Percentiles rank a stretch among this genome's conserved stretches.
These are phyloP conservation scores for Colletotrichum sp. DNA, from an alignment of 2,329 filamentous ascomycete species.

Conservation along the genomic window DNA sequence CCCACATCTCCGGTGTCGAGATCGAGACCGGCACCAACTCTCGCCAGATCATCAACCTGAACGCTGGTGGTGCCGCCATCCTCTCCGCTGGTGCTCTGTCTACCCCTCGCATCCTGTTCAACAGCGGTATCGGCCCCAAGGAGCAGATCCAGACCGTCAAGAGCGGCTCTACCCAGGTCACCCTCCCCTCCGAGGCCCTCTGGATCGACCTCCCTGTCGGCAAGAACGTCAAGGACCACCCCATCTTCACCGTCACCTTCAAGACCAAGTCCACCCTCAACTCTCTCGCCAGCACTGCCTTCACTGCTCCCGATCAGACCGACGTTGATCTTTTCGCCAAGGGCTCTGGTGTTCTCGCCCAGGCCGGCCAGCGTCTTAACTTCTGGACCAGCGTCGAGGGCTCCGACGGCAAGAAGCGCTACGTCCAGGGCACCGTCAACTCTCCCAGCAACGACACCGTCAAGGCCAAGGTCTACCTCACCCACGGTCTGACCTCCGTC, in stretches of 20 bases:
- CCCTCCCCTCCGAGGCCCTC: constrained; percentile 26
- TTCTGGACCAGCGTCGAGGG: constrained; percentile 50
- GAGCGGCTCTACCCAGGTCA: constrained; percentile 44
- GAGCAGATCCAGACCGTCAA: constrained; percentile 50
- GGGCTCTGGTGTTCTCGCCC: constrained; percentile 44
- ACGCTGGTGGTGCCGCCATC: constrained; percentile 19
- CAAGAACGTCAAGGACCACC: constrained; percentile 39
- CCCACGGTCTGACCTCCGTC: constrained; percentile 52
- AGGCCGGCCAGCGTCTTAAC: constrained; percentile 50
- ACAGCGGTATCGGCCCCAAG: constrained; percentile 59
- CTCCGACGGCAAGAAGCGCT: constrained; percentile 41
- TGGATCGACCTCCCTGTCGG: constrained; percentile 47
- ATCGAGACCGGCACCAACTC: constrained; percentile 23
- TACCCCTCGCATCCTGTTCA: constrained; percentile 54
- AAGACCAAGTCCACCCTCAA: constrained; percentile 29
- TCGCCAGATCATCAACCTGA: constrained; percentile 26
- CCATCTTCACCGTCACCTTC: constrained; percentile 32
- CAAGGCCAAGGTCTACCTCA: constrained; percentile 55
- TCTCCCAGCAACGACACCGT: constrained; percentile 45
- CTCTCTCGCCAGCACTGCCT: constrained; percentile 7
- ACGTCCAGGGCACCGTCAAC: constrained; percentile 51
- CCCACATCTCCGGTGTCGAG: constrained; percentile 39
- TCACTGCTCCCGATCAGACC: constrained; percentile 27
- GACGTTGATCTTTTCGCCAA: constrained; percentile 37
- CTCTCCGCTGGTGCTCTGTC: constrained; percentile 25